Conservation (phyloP, 139 green algal species). For the Picochlorum costavermella region DNA sequence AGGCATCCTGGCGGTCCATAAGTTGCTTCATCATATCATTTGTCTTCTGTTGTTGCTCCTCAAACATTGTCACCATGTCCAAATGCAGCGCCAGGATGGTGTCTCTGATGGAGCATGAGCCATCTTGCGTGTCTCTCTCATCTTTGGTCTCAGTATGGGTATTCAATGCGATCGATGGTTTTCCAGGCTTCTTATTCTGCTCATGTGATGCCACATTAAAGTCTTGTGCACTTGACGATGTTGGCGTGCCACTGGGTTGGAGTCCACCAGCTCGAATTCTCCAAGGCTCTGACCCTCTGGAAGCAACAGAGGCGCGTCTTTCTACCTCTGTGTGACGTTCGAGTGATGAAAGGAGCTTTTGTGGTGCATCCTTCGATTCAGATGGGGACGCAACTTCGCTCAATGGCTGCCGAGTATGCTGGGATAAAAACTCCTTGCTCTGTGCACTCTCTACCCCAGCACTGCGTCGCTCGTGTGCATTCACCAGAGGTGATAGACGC, state of each 20-base stretch:
- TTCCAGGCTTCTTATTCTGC: no score
- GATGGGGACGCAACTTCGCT: no score
- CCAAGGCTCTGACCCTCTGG: background rate
- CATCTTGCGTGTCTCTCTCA: background rate
- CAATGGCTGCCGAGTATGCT: no score
- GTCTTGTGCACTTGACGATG: no score
- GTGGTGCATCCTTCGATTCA: no score
- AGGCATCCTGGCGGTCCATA: conserved; percentile 17
- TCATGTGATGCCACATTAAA: no score
- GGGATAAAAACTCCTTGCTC: no score
- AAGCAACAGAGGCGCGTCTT: background rate
- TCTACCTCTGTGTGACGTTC: background rate
- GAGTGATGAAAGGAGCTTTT: no score
- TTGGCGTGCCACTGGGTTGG: conserved; percentile 1
- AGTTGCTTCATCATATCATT: conserved; percentile 13
- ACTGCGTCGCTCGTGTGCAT: no score
- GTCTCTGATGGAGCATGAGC: conserved; percentile 1
- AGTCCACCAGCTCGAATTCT: conserved; percentile 1
- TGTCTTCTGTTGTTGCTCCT: conserved; percentile 17
- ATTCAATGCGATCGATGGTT: no score
- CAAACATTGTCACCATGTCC: conserved; percentile 31
- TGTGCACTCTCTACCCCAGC: no score
- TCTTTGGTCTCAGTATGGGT: background rate
- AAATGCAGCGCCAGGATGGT: conserved; percentile 33
- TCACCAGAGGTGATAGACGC: no score